These are phyloP conservation scores for Hypoxylon sp. DNA, from an alignment of 2,329 filamentous ascomycete genomes.

Conservation along the genomic window DNA sequence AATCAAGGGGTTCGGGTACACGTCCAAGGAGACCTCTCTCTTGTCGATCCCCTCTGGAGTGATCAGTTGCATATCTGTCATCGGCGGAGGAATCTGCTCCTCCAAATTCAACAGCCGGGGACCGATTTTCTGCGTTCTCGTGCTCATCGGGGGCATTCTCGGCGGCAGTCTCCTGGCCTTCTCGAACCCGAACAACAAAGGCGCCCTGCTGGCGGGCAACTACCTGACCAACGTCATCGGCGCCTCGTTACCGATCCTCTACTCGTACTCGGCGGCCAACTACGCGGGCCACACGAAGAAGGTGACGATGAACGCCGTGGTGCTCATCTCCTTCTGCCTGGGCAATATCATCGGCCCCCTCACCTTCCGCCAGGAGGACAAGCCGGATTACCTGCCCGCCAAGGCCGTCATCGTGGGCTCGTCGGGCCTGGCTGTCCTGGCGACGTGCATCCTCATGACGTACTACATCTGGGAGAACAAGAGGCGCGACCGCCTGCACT, in stretches of 20 bases:
- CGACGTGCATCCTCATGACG: slow-evolving; percentile 54
- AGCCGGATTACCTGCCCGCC: slow-evolving; percentile 51
- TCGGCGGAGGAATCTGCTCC: slow-evolving; percentile 50
- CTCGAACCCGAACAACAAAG: slow-evolving; percentile 47
- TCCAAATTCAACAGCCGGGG: slow-evolving; percentile 51
- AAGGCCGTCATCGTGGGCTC: slow-evolving; percentile 52
- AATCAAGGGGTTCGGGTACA: slow-evolving; percentile 54
- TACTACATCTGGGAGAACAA: slow-evolving; percentile 62
- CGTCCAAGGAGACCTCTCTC: slow-evolving; percentile 51
- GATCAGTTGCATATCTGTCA: slow-evolving; percentile 51
- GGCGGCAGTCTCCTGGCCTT: slow-evolving; percentile 54
- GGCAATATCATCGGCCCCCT: slow-evolving; percentile 54
- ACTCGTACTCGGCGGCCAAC: slow-evolving; percentile 41
- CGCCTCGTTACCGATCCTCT: slow-evolving; percentile 53
- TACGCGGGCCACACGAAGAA: slow-evolving; percentile 62
- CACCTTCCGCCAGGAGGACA: slow-evolving; percentile 48
- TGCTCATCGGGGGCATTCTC: slow-evolving; percentile 56
- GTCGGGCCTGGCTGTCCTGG: slow-evolving; percentile 53
- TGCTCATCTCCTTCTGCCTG: slow-evolving; percentile 51
- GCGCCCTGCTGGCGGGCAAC: slow-evolving; percentile 52
- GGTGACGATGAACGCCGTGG: slow-evolving; percentile 58
- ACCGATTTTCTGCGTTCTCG: slow-evolving; percentile 50
- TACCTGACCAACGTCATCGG: slow-evolving; percentile 56
- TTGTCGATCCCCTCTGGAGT: slow-evolving; percentile 54
- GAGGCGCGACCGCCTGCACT: slow-evolving; percentile 36